Evolutionary conservation across 2,329 filamentous ascomycete species (phyloP).

Genomic region (Neocucurbitaria cava): DNA sequence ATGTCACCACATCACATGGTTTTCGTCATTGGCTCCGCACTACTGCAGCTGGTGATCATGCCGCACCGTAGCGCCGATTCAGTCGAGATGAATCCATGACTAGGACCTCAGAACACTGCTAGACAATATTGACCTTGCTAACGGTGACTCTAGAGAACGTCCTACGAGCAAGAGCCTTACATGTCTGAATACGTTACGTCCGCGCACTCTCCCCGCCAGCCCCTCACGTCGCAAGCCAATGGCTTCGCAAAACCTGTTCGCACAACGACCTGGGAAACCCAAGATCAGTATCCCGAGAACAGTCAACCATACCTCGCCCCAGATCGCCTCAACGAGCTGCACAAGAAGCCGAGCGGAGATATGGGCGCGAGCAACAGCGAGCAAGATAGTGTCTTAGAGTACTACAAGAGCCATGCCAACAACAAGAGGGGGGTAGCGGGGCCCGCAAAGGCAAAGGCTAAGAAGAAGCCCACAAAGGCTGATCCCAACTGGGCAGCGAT

Average conservation of each 20-base stretch:
- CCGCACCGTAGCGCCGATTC: constrained; percentile 30
- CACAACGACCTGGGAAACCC: constrained; percentile 40
- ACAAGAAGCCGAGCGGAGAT: constrained; percentile 51
- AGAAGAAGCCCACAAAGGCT: constrained; percentile 36
- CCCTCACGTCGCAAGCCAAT: constrained; percentile 44
- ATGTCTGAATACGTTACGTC: constrained; percentile 44
- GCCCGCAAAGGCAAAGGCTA: constrained; percentile 26
- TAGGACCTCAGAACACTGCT: constrained; percentile 1
- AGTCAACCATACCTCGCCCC: constrained; percentile 40
- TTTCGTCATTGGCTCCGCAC: constrained; percentile 22
- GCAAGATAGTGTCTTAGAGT: constrained; percentile 57
- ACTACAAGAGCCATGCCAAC: constrained; percentile 46
- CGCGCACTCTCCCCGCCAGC: constrained; percentile 39
- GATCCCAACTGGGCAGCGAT: constrained; percentile 27
- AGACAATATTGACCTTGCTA: constrained; percentile 20
- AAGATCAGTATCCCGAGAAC: constrained; percentile 32
- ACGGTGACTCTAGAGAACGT: constrained; percentile 35
- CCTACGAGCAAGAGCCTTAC: constrained; percentile 41
- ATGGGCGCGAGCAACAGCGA: constrained; percentile 52
- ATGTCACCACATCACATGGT: constrained; percentile 19
- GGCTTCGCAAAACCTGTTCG: constrained; percentile 40
- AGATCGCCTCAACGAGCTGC: constrained; percentile 45
- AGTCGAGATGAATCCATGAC: not conserved
- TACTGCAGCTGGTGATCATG: constrained; percentile 29
- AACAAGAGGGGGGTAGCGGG: constrained; percentile 20